A percentile compares a stretch with the other conserved stretches of the same genome.
Conservation (phyloP, 176 grass and related monocot species). For the Saccharum officinarum region DNA sequence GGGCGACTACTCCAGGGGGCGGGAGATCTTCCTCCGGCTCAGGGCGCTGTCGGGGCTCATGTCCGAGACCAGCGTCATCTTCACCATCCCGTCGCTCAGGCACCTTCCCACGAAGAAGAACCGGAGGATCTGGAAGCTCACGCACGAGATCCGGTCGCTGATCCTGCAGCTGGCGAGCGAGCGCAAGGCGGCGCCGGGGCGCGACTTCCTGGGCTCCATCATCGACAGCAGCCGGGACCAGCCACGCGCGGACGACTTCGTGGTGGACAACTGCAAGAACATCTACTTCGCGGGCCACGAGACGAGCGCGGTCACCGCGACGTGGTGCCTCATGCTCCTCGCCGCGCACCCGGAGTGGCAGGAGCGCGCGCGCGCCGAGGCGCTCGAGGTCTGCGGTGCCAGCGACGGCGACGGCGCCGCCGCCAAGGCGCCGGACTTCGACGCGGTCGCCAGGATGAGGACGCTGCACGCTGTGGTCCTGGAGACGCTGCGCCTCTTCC, state of each 20-base stretch:
- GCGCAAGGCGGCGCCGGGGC: not conserved
- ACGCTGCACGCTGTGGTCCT: conserved; percentile 63
- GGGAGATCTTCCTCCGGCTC: conserved; percentile 72
- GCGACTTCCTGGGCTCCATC: conserved; percentile 48
- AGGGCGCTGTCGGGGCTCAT: conserved; percentile 60
- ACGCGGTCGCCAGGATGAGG: conserved; percentile 54
- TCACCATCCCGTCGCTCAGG: conserved; percentile 63
- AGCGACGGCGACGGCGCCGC: no score
- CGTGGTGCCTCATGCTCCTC: conserved; percentile 91
- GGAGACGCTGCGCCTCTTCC: conserved; percentile 72
- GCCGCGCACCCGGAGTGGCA: conserved; percentile 80
- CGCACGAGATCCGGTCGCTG: conserved; percentile 49
- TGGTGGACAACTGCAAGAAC: conserved; percentile 97
- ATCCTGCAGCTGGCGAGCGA: conserved; percentile 49
- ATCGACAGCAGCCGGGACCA: conserved; percentile 35
- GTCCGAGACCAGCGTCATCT: conserved; percentile 62
- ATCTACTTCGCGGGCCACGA: conserved; percentile 86
- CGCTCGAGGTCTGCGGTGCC: conserved; percentile 30
- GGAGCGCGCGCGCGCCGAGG: conserved; percentile 55
- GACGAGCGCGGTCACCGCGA: conserved; percentile 64
- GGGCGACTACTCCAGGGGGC: conserved; percentile 50
- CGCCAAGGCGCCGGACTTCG: conserved; percentile 31
- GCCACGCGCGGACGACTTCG: conserved; percentile 53
- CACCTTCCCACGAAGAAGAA: conserved; percentile 56
- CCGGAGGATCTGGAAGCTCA: conserved; percentile 50